phyloP scores from a whole-genome alignment of 768 basidiomycete genomes.

The Pisolithus tinctorius region DNA sequence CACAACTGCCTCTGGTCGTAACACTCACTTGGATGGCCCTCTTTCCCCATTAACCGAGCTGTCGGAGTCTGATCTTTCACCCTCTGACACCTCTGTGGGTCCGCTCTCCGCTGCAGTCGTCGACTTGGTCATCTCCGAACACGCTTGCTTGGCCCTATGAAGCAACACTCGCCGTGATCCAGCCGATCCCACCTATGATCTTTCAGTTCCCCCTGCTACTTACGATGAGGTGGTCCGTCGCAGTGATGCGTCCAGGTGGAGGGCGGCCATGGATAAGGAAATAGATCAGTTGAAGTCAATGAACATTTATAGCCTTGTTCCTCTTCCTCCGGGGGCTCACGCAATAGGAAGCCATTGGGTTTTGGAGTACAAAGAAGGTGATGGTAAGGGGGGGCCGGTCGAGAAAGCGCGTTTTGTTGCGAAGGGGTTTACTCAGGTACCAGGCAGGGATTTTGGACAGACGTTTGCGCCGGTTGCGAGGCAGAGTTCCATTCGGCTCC shows the following conservation, averaged over 20 bases:
- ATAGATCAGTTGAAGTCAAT: too few species aligned
- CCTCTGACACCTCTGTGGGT: neutral
- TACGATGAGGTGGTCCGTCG: neutral
- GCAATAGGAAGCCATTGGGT: too few species aligned
- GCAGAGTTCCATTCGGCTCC: too few species aligned
- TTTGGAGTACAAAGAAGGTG: too few species aligned
- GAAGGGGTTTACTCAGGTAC: neutral
- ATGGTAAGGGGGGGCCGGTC: neutral
- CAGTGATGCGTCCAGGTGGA: neutral
- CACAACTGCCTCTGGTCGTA: too few species aligned
- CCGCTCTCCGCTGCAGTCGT: neutral
- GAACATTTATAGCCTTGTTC: too few species aligned
- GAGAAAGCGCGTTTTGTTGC: neutral
- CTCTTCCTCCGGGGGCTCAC: too few species aligned
- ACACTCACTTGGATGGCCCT: too few species aligned
- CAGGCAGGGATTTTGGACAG: too few species aligned
- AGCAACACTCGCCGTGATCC: neutral
- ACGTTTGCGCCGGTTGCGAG: too few species aligned
- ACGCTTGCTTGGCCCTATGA: neutral
- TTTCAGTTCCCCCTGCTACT: too few species aligned
- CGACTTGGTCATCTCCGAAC: slow-evolving; percentile 6
- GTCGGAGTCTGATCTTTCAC: neutral
- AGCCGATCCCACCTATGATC: neutral
- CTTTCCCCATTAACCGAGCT: neutral
- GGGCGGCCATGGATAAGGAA: slow-evolving; percentile 1